Base-by-base conservation (phyloP, 768 basidiomycete species). In the Russula sp. region DNA sequence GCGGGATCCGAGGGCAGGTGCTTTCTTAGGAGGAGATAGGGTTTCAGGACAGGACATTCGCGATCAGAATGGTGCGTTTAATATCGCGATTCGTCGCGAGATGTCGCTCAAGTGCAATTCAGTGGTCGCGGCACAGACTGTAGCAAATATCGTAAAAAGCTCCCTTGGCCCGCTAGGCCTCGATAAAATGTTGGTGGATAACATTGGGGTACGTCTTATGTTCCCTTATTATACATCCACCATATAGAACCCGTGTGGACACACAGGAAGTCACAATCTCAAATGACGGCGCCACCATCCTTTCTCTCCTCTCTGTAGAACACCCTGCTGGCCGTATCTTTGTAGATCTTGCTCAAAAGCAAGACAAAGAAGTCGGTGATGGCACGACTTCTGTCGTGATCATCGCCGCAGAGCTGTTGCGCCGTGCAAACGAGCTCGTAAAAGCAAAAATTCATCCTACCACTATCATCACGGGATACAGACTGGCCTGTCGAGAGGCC, bases 341-440 rank as follows among this genome's bases (percentile, higher is more conserved):
- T 69, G 95, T 98, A 53, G 94, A 98, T 76, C 90, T 99, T 51
- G 94, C 97, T 2, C 95, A 98, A 77, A 98, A 98, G 72, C 95
- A 98, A 76, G 97, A 99, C 76, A 97, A 95, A 74, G 97, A 99
- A 77, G 97, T 99, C 11, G 97, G 97, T 42, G 97, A 99, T 78
- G 97, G 97, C 16, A 99, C 97, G 9, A 99, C 97, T 3, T 98
- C 94, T 26, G 97, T 99, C 49, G 97, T 99, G 54, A 92, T 99
- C 70, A 84, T 99, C 73, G 95, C 95, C 59, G 94, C 97, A n/a
- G 97, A 98, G 75, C 84, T 98, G 52, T 81, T 98, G 69, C 88
- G 92, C 66, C 86, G 97, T 59, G 97, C 96, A 61, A 98, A 98
- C 74, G 97, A 98, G 74, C 88, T 99, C 50, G 94, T 99, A 69